These are phyloP conservation scores for Codiaeum variegatum DNA, from an alignment of 441 rosid species.

Conservation along the genomic window DNA sequence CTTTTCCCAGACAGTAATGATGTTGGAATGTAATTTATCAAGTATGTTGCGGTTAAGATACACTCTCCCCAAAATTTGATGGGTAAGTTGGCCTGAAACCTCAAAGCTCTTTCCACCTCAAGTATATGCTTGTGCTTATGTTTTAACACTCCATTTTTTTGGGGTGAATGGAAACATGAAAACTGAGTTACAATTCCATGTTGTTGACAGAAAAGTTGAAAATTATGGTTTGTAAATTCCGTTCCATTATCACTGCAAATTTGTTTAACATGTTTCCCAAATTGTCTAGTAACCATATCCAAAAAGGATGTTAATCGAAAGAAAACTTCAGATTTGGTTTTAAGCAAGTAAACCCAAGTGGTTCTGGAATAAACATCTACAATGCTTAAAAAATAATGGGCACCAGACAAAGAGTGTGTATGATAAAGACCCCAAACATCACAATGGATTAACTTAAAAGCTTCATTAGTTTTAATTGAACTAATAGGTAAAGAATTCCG, in stretches of 20 bases:
- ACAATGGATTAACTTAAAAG: neutral
- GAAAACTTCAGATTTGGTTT: neutral
- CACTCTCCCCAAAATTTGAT: neutral
- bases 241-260: neutral
- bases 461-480: neutral
- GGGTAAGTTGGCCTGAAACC: neutral
- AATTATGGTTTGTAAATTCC: neutral
- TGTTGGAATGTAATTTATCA: neutral
- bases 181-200: neutral
- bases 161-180: neutral
- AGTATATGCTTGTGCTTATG: neutral
- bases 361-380: no score
- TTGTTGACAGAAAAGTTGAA: neutral
- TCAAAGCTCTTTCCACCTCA: neutral
- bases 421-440: neutral
- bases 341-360: neutral
- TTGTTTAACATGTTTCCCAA: neutral
- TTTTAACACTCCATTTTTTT: neutral
- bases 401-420: neutral
- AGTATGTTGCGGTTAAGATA: neutral
- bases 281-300: neutral
- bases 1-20: neutral
- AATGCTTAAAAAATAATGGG: neutral
- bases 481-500: neutral
- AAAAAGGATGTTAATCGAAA: neutral